Conservation (phyloP, 495 filamentous ascomycete genomes). For the Penicillium chermesinum region DNA sequence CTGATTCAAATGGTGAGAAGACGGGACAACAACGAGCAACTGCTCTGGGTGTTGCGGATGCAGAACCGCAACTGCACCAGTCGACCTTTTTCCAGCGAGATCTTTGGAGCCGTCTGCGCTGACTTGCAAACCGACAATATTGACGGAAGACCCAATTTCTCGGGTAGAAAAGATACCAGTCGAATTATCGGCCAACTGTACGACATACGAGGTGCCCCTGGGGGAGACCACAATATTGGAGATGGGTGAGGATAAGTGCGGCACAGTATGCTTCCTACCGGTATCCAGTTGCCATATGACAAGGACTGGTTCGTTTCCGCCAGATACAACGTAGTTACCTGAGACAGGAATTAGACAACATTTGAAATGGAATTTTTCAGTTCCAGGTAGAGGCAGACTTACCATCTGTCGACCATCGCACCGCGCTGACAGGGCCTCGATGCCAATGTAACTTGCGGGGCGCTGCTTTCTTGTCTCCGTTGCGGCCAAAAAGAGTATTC, state of each 20-base stretch:
- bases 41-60: conserved; percentile 53
- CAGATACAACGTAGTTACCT: conserved; percentile 97
- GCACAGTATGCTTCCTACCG: conserved; percentile 68
- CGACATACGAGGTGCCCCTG: conserved; percentile 68
- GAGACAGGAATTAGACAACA: conserved; percentile 5
- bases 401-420: conserved; percentile 93
- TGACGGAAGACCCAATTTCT: conserved; percentile 74
- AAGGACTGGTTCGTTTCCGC: conserved; percentile 82
- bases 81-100: conserved; percentile 17
- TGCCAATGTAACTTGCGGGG: conserved; percentile 83
- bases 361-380: conserved; percentile 6
- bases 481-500: conserved; percentile 43
- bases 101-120: conserved; percentile 21
- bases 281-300: conserved; percentile 96
- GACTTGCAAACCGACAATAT: conserved; percentile 75
- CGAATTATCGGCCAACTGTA: conserved; percentile 87
- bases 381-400: conserved; percentile 23
- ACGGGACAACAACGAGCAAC: conserved; percentile 57
- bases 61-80: conserved; percentile 26
- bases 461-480: conserved; percentile 37
- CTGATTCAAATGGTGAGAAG: conserved; percentile 38
- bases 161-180: conserved; percentile 81
- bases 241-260: conserved; percentile 80
- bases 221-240: conserved; percentile 79
- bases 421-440: conserved; percentile 66